phyloP scores from a whole-genome alignment of 768 basidiomycete genomes.

The Termitomyces sp. region DNA sequence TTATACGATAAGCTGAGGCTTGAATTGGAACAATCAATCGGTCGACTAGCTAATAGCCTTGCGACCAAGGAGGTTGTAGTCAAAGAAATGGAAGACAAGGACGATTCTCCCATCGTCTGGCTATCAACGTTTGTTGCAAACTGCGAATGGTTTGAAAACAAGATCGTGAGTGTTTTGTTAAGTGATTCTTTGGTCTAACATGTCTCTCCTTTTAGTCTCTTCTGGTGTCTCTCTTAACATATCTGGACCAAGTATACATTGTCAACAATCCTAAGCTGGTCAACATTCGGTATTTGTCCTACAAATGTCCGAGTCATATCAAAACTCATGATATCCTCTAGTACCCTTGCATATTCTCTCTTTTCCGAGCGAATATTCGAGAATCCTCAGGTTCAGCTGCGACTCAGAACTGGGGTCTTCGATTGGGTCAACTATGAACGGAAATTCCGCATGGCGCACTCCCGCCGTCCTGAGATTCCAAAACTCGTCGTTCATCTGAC shows the following conservation, averaged over 20 bases:
- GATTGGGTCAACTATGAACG: constrained; percentile 60
- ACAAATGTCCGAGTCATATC: neutral
- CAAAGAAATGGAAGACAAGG: constrained; percentile 21
- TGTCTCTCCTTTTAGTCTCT: constrained; percentile 39
- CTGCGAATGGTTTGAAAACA: constrained; percentile 63
- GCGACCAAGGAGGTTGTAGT: constrained; percentile 10
- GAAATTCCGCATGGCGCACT: constrained; percentile 35
- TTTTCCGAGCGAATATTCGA: constrained; percentile 54
- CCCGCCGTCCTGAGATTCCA: constrained; percentile 40
- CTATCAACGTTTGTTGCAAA: constrained; percentile 51
- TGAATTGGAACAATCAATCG: constrained; percentile 58
- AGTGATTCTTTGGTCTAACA: neutral
- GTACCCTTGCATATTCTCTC: constrained; percentile 55
- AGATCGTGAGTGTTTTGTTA: constrained; percentile 48
- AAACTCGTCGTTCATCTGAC: constrained; percentile 57
- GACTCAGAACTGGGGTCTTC: constrained; percentile 43
- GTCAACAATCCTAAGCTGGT: constrained; percentile 33
- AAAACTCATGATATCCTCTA: constrained; percentile 20
- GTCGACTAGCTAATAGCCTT: constrained; percentile 40
- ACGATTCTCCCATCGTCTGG: constrained; percentile 44
- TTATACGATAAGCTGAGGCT: constrained; percentile 58
- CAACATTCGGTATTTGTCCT: constrained; percentile 44
- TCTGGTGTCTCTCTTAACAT: constrained; percentile 62
- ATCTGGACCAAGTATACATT: constrained; percentile 70
- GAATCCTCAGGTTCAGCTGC: constrained; percentile 39